Base-by-base conservation (phyloP, 805 yeast species). In the Spathaspora sp. region DNA sequence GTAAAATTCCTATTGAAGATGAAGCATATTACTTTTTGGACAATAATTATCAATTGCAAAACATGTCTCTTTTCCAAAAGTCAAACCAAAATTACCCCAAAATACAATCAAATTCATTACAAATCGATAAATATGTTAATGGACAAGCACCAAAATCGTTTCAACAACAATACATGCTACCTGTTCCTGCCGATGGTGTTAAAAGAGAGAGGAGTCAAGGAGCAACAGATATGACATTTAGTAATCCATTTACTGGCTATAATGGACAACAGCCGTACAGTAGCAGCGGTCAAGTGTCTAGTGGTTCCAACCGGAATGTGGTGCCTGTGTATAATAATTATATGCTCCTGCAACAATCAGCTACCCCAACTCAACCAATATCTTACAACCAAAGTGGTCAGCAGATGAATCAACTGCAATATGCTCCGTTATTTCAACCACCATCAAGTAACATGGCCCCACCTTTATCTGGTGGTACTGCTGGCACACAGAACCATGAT, bases 21-120 rank as follows among this genome's bases (percentile, higher is more conserved):
- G 83, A 79, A 55, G 75, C 81, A 0, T 71, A 68, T 53, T 80
- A 76, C 57, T 73, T 70, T 51, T 64, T 78, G 60, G 83, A 79
- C 55, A 62, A 67, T 32, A 73, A 70, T 50, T 73, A 70, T 52
- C 77, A 72, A 56, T 63, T 73, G 32, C 78, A 70, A 54, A 70
- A 70, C 48, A 72, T 73, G 75, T 59, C 65, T 12, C 53, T 61
- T 31, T 57, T 67, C 44, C 68, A 61, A 52, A 60, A 59, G 52
- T 54, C 63, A 43, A 51, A 40, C 18, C 54, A 50, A 42, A 20
- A 48, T 23, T 26, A 50, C 18, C 40, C 47, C 18, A 47, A 44
- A 20, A 38, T 42, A 29, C 52, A 16, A 47, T n/a, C 46, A 12
- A 35, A 35, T 16, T 44, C 43, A 16, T 44, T 43, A 38, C 48